Evolutionary conservation across 257 asterid genomes (phyloP).

Genomic region (Ajuga chamaepitys): DNA sequence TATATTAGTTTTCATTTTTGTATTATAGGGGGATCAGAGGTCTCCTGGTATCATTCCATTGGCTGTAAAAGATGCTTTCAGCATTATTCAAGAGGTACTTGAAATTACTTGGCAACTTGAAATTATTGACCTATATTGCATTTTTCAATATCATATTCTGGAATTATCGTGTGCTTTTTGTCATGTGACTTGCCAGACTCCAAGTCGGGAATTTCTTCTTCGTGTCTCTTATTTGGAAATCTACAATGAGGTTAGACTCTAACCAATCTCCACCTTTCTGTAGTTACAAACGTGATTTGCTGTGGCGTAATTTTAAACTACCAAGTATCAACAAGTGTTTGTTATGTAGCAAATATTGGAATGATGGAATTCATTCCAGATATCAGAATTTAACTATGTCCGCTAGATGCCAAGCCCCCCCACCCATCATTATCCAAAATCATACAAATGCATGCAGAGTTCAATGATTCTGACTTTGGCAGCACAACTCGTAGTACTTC

Average conservation of each 20-base stretch:
- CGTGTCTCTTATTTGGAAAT: slow-evolving; percentile 97
- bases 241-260: slow-evolving; percentile 83
- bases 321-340: background rate
- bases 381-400: background rate
- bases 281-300: slow-evolving; percentile 11
- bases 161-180: slow-evolving; percentile 7
- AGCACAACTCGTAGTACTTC: slow-evolving; percentile 6
- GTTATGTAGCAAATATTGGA: background rate
- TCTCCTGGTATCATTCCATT: slow-evolving; percentile 98
- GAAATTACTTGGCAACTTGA: slow-evolving; percentile 28
- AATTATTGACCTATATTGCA: slow-evolving; percentile 16
- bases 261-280: slow-evolving; percentile 10
- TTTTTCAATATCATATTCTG: slow-evolving; percentile 17
- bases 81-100: slow-evolving; percentile 97
- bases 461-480: slow-evolving; percentile 8
- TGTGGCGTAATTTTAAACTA: slow-evolving; percentile 12
- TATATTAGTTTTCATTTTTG: background rate
- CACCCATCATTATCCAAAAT: slow-evolving; percentile 7
- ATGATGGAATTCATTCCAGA: background rate
- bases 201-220: slow-evolving; percentile 90
- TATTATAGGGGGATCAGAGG: slow-evolving; percentile 95
- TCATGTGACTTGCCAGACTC: slow-evolving; percentile 63
- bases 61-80: slow-evolving; percentile 98
- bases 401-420: background rate
- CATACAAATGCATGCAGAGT: background rate